Evolutionary conservation across 1,284 basidiomycete species (phyloP).

Genomic region (Sporisorium exsertum): DNA sequence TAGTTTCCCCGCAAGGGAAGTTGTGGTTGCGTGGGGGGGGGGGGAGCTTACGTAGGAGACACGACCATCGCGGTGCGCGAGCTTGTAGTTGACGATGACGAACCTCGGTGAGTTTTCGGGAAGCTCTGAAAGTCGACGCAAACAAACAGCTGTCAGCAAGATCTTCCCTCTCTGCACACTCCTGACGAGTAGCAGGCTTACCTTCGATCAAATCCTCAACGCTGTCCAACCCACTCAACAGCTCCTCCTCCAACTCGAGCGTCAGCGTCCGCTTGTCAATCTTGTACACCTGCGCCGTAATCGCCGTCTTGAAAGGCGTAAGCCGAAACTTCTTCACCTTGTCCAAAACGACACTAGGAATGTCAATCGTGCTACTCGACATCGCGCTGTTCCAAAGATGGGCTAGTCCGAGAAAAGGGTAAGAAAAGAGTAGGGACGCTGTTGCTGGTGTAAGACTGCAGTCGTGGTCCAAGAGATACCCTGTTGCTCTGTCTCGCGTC

Average conservation of each 20-base stretch:
- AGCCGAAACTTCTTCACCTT: slow-evolving; percentile 57
- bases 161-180: not conserved
- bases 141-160: not conserved
- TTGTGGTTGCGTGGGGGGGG: no score
- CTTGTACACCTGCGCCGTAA: slow-evolving; percentile 59
- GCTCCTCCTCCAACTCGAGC: slow-evolving; percentile 61
- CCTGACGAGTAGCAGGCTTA: slow-evolving; percentile 5
- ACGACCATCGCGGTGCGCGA: slow-evolving; percentile 84
- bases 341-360: slow-evolving; percentile 44
- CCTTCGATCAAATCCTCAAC: slow-evolving; percentile 63
- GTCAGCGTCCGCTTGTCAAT: slow-evolving; percentile 62
- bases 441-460: no score
- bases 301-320: slow-evolving; percentile 31
- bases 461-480: no score
- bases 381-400: not conserved
- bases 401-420: no score
- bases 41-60: slow-evolving; percentile 77
- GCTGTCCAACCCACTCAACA: slow-evolving; percentile 23
- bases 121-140: slow-evolving; percentile 77
- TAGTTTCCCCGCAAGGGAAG: no score
- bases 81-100: slow-evolving; percentile 84
- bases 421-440: not conserved
- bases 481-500: no score
- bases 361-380: slow-evolving; percentile 58
- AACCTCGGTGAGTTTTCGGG: slow-evolving; percentile 91